Evolutionary conservation across 306 rosid genomes (phyloP), one percentile per base, ranked within the genome.

Genomic region (Arachis hypogaea): DNA sequence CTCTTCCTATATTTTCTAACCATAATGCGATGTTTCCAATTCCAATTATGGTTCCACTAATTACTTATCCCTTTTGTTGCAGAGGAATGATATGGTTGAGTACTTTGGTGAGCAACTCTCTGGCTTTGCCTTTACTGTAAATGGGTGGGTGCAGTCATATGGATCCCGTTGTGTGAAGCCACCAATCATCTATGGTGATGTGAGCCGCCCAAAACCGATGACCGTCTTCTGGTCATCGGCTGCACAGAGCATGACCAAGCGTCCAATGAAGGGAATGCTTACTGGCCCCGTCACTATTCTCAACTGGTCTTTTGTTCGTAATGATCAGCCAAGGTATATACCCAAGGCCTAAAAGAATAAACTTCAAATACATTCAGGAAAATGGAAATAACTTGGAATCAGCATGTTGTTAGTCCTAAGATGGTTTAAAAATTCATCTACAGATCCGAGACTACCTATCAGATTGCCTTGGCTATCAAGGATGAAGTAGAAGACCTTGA

Each of bases 121-220:
- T 0, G 95, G 97, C 36, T 88, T 91, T 81, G 97, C 97, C 80
- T 91, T 88, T 69, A 85, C 89, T 4, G 95, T 72, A 59, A 91
- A 91, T 63, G 97, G 97, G 2, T 89, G 97, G 97, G 97, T 91
- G 82, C 97, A 91, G 79, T 91, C 96, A 9, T 91, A 91, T 49
- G 97, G 95, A 71, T 91, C 97, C 75, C 95, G 97, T 22, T 91
- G 97, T 69, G 97, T 91, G 86, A 91, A 91, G 91, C 97, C 97
- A 66, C 97, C 97, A 38, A 91, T 91, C 82, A 91, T 91, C 82
- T 91, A 85, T 16, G 97, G 97, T 58, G 97, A 89, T 57, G 97
- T 91, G 63, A 91, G 97, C 82, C 97, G 97, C 49, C 96, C 97
- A 54, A 91, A 91, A 36, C 64, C 96, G 56, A 91, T 91, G 97